Conservation (phyloP, 1,284 basidiomycete genomes). For the Boletus semigastroideus region DNA sequence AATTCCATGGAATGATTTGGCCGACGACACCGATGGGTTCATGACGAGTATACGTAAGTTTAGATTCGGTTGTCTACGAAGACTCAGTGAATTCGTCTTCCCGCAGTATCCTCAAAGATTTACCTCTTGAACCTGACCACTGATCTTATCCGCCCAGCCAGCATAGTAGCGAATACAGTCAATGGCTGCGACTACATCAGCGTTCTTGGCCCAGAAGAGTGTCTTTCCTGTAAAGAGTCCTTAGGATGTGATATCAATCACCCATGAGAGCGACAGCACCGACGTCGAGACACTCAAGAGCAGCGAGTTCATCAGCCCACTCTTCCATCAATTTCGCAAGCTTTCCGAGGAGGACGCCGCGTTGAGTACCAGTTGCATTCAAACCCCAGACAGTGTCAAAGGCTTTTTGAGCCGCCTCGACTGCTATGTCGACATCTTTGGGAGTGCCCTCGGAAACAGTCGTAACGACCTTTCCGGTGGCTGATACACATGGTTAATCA, state of each 20-base stretch:
- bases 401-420: conserved; percentile 76
- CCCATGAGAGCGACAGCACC: conserved; percentile 26
- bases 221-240: conserved; percentile 55
- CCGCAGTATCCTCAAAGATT: conserved; percentile 3
- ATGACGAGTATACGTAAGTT: conserved; percentile 81
- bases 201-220: conserved; percentile 68
- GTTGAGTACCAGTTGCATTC: conserved; percentile 46
- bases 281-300: conserved; percentile 57
- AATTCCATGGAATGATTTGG: conserved; percentile 85
- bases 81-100: background rate
- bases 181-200: conserved; percentile 73
- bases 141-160: conserved; percentile 87
- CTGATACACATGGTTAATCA: conserved; percentile 24
- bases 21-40: conserved; percentile 92
- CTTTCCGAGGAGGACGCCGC: conserved; percentile 52
- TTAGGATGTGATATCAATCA: background rate
- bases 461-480: conserved; percentile 71
- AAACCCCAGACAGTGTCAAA: conserved; percentile 61
- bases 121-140: conserved; percentile 76
- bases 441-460: conserved; percentile 66
- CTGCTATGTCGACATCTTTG: conserved; percentile 76
- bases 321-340: conserved; percentile 62
- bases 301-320: conserved; percentile 60
- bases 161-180: conserved; percentile 71
- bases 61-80: conserved; percentile 58